These are phyloP conservation scores for Groenewaldozyma salmanticensis DNA, from an alignment of 805 yeast genomes.

Conservation along the genomic window DNA sequence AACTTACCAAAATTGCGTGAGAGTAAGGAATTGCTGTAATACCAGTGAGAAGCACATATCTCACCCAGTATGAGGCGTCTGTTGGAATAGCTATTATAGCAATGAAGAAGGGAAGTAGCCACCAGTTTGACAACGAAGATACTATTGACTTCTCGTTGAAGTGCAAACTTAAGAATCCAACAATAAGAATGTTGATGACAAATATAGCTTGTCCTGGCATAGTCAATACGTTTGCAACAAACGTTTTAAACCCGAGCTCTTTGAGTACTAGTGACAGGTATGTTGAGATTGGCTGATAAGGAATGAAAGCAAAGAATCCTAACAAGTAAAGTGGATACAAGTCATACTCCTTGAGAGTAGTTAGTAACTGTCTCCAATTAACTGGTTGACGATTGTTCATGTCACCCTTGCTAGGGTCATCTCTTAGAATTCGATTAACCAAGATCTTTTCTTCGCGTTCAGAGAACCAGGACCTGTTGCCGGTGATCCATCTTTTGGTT, in stretches of 20 bases:
- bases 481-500: constrained; percentile 35
- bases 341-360: constrained; percentile 39
- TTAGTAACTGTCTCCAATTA: constrained; percentile 30
- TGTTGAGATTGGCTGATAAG: constrained; percentile 26
- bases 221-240: constrained; percentile 41
- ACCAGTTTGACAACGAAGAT: constrained; percentile 2
- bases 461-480: constrained; percentile 41
- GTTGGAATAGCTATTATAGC: constrained; percentile 4
- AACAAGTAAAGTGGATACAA: constrained; percentile 45
- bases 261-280: constrained; percentile 43
- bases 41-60: constrained; percentile 3
- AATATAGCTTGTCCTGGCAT: constrained; percentile 23
- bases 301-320: constrained; percentile 36
- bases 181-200: constrained; percentile 5
- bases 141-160: constrained; percentile 2
- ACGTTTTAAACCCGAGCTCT: constrained; percentile 41
- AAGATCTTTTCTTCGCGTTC: constrained; percentile 48
- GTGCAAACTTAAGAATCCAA: not conserved
- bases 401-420: constrained; percentile 56
- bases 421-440: constrained; percentile 49
- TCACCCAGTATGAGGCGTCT: constrained; percentile 5
- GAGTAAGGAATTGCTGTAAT: constrained; percentile 24
- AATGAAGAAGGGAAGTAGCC: constrained; percentile 6
- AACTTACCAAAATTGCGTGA: constrained; percentile 45
- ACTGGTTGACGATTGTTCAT: constrained; percentile 55